phyloP scores from a whole-genome alignment of 2,329 filamentous ascomycete species.

The Endoconidiophora polonica region DNA sequence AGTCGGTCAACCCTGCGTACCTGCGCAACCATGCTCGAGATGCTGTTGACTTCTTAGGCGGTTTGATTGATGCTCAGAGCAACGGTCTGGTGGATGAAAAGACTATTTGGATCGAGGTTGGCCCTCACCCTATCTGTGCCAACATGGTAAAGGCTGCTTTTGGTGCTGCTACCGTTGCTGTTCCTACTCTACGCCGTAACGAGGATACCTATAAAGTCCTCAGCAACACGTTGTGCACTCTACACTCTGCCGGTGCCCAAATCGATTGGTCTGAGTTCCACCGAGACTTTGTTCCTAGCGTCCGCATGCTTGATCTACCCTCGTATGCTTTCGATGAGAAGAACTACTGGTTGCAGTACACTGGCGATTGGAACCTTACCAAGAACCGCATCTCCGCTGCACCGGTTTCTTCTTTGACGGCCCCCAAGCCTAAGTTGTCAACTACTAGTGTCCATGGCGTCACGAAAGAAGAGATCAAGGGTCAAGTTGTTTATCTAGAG shows the following conservation, averaged over 20 bases:
- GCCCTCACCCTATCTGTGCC: slow-evolving; percentile 51
- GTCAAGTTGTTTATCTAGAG: slow-evolving; percentile 33
- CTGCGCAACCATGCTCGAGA: slow-evolving; percentile 44
- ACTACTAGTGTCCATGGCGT: slow-evolving; percentile 51
- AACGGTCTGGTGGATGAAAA: slow-evolving; percentile 40
- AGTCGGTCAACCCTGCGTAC: slow-evolving; percentile 37
- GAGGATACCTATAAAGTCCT: slow-evolving; percentile 51
- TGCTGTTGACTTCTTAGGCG: slow-evolving; percentile 47
- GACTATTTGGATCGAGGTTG: slow-evolving; percentile 52
- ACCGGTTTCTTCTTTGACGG: slow-evolving; percentile 20
- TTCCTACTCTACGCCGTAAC: slow-evolving; percentile 45
- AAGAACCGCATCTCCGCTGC: slow-evolving; percentile 43
- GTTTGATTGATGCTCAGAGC: slow-evolving; percentile 38
- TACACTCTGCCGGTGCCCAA: slow-evolving; percentile 44
- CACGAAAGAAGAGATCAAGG: slow-evolving; percentile 44
- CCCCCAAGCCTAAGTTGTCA: slow-evolving; percentile 37
- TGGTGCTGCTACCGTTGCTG: slow-evolving; percentile 31
- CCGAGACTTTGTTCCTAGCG: slow-evolving; percentile 26
- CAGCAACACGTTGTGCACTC: slow-evolving; percentile 33
- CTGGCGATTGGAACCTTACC: slow-evolving; percentile 53
- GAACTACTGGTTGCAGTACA: slow-evolving; percentile 49
- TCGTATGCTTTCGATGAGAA: slow-evolving; percentile 58
- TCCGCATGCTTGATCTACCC: slow-evolving; percentile 43
- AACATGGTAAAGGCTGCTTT: slow-evolving; percentile 49
- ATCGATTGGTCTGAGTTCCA: slow-evolving; percentile 59